phyloP scores from a whole-genome alignment of 805 yeast species.

The Starmerella bacillaris region DNA sequence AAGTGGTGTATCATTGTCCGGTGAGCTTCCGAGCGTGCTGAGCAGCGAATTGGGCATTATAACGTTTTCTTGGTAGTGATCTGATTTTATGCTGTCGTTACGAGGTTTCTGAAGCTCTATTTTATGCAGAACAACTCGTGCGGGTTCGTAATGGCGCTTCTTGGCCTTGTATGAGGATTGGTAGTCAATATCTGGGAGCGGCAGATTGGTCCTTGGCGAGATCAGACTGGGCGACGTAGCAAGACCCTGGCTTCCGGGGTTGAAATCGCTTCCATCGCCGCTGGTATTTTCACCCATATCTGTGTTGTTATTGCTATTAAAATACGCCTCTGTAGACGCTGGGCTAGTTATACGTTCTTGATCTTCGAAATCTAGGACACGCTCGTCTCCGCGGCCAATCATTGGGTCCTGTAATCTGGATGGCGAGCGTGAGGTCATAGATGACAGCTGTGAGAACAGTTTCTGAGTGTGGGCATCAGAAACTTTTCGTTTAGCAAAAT shows the following conservation, averaged over 20 bases:
- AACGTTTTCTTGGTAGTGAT: not conserved
- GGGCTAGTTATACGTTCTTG: slow-evolving; percentile 22
- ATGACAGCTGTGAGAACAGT: slow-evolving; percentile 13
- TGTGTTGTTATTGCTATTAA: slow-evolving; percentile 1
- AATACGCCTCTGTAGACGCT: slow-evolving; percentile 10
- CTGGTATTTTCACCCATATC: not conserved
- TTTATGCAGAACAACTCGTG: slow-evolving; percentile 16
- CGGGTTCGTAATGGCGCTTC: slow-evolving; percentile 16
- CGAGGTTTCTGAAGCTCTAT: slow-evolving; percentile 5
- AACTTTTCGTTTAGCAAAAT: slow-evolving; percentile 16
- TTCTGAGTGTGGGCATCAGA: slow-evolving; percentile 6
- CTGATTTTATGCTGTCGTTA: slow-evolving; percentile 1
- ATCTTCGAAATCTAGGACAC: slow-evolving; percentile 17
- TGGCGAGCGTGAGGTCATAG: slow-evolving; percentile 10
- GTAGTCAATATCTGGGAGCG: not conserved
- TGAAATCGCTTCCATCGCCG: not conserved
- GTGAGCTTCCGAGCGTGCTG: slow-evolving; percentile 9
- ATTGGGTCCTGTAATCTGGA: slow-evolving; percentile 1
- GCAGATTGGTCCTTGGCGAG: not conserved
- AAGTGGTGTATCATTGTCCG: slow-evolving; percentile 21
- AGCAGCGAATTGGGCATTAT: slow-evolving; percentile 2
- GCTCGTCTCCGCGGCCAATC: slow-evolving; percentile 7
- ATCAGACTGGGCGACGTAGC: not conserved
- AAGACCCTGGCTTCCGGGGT: not conserved
- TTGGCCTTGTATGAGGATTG: not conserved